These are phyloP conservation scores for Blastomyces emzantsi DNA, from an alignment of 2,329 filamentous ascomycete genomes.

Conservation along the genomic window DNA sequence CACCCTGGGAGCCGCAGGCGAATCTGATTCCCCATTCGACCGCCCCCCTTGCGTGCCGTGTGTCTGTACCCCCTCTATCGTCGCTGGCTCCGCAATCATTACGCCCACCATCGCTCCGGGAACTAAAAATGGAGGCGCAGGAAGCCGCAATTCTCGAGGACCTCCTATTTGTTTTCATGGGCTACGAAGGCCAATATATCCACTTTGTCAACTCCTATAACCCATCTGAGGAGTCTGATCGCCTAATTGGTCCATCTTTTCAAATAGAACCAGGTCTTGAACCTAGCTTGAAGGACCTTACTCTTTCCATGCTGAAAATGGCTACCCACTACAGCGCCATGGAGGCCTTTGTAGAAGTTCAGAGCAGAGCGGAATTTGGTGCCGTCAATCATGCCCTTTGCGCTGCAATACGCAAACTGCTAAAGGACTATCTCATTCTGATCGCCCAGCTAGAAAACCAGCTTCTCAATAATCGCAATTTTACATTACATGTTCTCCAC, in stretches of 20 bases:
- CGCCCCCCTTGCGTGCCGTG: slow-evolving; percentile 62
- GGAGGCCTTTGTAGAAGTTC: slow-evolving; percentile 87
- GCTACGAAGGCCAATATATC: slow-evolving; percentile 96
- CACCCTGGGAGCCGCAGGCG: slow-evolving; percentile 69
- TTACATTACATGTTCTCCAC: slow-evolving; percentile 88
- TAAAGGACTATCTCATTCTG: slow-evolving; percentile 90
- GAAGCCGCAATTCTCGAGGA: slow-evolving; percentile 85
- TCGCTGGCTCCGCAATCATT: slow-evolving; percentile 60
- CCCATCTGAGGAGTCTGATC: slow-evolving; percentile 74
- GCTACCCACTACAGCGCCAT: slow-evolving; percentile 88
- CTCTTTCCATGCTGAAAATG: slow-evolving; percentile 82
- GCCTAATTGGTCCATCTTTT: slow-evolving; percentile 72
- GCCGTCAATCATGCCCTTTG: slow-evolving; percentile 93
- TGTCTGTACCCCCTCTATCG: slow-evolving; percentile 52
- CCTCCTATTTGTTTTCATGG: slow-evolving; percentile 92
- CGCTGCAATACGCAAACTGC: slow-evolving; percentile 80
- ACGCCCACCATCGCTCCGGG: slow-evolving; percentile 58
- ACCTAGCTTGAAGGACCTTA: slow-evolving; percentile 80
- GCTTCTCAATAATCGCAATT: slow-evolving; percentile 75
- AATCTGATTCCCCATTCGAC: slow-evolving; percentile 60
- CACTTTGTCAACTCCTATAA: slow-evolving; percentile 77
- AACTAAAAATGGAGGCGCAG: slow-evolving; percentile 69
- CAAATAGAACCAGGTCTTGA: slow-evolving; percentile 75
- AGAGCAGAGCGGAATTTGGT: slow-evolving; percentile 86
- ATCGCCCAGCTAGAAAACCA: slow-evolving; percentile 91